Evolutionary conservation across 2,329 filamentous ascomycete genomes (phyloP).

Genomic region (Cladophialophora exuberans): DNA sequence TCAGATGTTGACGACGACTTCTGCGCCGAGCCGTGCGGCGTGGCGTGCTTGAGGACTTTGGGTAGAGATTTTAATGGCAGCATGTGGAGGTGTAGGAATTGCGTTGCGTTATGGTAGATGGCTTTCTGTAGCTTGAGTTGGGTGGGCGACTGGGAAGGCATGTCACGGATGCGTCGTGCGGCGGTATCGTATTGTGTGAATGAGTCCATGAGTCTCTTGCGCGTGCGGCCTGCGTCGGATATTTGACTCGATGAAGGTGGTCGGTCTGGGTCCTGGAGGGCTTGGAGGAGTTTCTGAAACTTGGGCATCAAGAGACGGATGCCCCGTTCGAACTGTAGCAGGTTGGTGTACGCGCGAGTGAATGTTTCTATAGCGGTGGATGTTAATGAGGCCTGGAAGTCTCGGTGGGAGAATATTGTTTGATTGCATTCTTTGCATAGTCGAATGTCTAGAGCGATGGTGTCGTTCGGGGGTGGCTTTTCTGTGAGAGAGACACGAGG

Average conservation of each 20-base stretch:
- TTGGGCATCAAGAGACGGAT: constrained; percentile 79
- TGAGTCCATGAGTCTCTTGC: constrained; percentile 85
- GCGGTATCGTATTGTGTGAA: constrained; percentile 86
- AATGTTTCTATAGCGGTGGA: constrained; percentile 63
- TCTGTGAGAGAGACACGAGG: constrained; percentile 27
- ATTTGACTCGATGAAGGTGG: constrained; percentile 72
- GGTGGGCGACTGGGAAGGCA: constrained; percentile 71
- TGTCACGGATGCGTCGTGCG: constrained; percentile 77
- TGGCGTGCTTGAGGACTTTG: constrained; percentile 66
- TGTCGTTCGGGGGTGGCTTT: constrained; percentile 42
- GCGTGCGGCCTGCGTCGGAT: constrained; percentile 82
- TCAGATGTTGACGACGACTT: background rate
- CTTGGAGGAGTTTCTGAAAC: constrained; percentile 76
- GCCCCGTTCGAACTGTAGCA: constrained; percentile 84
- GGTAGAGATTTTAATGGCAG: constrained; percentile 78
- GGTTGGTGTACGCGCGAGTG: constrained; percentile 73
- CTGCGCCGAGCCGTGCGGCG: constrained; percentile 49
- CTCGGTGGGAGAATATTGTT: constrained; percentile 71
- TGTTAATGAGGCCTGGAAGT: constrained; percentile 72
- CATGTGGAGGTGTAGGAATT: constrained; percentile 88
- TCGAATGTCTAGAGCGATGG: constrained; percentile 74
- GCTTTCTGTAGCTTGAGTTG: constrained; percentile 78
- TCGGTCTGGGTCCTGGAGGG: constrained; percentile 72
- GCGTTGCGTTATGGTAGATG: constrained; percentile 78
- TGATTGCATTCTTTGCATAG: constrained; percentile 89